A percentile compares a stretch with the other conserved stretches of the same genome.
Conservation (phyloP, 352 stramenopile species). For the Globisporangium mamillatum region DNA sequence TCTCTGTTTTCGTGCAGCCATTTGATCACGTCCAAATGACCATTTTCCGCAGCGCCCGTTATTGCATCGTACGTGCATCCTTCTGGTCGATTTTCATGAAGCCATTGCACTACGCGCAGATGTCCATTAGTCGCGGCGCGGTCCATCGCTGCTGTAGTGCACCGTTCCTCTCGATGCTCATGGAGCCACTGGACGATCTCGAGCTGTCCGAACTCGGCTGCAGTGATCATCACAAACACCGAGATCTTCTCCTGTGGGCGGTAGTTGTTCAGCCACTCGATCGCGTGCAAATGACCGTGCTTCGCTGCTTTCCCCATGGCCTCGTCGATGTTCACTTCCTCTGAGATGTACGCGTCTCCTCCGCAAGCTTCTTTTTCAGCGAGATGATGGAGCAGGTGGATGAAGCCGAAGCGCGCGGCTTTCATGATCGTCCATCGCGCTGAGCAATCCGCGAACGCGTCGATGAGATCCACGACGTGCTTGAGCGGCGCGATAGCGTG, state of each 20-base stretch:
- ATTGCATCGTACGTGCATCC: constrained; percentile 39
- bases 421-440: constrained; percentile 36
- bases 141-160: constrained; percentile 36
- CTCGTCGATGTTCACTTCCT: constrained; percentile 33
- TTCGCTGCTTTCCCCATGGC: constrained; percentile 38
- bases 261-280: constrained; percentile 33
- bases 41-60: constrained; percentile 34
- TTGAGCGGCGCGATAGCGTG: constrained; percentile 24
- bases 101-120: constrained; percentile 35
- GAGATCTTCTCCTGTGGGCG: constrained; percentile 29
- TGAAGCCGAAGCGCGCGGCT: constrained; percentile 31
- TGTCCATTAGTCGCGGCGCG: constrained; percentile 38
- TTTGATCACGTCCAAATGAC: constrained; percentile 33
- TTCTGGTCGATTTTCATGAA: constrained; percentile 33
- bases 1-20: constrained; percentile 35
- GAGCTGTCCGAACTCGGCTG: constrained; percentile 31
- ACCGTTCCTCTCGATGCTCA: constrained; percentile 22
- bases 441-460: constrained; percentile 34
- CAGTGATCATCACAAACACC: constrained; percentile 40
- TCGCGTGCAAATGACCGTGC: constrained; percentile 26
- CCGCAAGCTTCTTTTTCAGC: constrained; percentile 19
- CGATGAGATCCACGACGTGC: constrained; percentile 40
- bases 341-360: constrained; percentile 7
- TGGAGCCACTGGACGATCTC: constrained; percentile 36
- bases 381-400: constrained; percentile 41